phyloP scores from a whole-genome alignment of 2,329 filamentous ascomycete species.

The Fusarium continuum region DNA sequence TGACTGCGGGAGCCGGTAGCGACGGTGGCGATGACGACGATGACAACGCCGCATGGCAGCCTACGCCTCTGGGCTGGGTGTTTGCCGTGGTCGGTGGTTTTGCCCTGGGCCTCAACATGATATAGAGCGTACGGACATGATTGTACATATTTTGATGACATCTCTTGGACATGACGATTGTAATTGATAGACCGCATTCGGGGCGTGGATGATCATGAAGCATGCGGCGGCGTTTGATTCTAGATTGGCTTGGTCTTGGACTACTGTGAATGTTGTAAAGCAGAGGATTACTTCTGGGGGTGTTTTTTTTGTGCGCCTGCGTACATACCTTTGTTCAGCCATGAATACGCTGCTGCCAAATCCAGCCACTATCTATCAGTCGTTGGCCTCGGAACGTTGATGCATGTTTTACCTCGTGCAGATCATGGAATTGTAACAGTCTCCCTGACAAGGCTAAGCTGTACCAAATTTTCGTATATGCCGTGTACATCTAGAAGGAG shows the following conservation, averaged over 20 bases:
- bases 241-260: too few species aligned
- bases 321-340: too few species aligned
- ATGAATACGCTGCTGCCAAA: too few species aligned
- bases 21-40: slow-evolving; percentile 9
- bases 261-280: neutral
- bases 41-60: slow-evolving; percentile 33
- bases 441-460: neutral
- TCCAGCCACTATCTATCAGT: too few species aligned
- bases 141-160: slow-evolving; percentile 28
- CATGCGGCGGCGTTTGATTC: slow-evolving; percentile 34
- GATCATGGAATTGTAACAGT: neutral
- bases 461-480: neutral
- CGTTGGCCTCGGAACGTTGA: neutral
- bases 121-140: slow-evolving; percentile 21
- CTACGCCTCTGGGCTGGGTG: slow-evolving; percentile 26
- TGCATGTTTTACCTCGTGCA: neutral
- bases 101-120: slow-evolving; percentile 38
- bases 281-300: too few species aligned
- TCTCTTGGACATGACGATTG: slow-evolving; percentile 19
- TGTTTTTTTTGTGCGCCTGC: too few species aligned
- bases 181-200: slow-evolving; percentile 26
- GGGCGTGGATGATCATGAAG: neutral
- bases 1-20: slow-evolving; percentile 27
- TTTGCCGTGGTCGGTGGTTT: slow-evolving; percentile 35
- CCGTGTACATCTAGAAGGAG: neutral